Evolutionary conservation across 768 basidiomycete species (phyloP).

Genomic region (Gyrodon lividus): DNA sequence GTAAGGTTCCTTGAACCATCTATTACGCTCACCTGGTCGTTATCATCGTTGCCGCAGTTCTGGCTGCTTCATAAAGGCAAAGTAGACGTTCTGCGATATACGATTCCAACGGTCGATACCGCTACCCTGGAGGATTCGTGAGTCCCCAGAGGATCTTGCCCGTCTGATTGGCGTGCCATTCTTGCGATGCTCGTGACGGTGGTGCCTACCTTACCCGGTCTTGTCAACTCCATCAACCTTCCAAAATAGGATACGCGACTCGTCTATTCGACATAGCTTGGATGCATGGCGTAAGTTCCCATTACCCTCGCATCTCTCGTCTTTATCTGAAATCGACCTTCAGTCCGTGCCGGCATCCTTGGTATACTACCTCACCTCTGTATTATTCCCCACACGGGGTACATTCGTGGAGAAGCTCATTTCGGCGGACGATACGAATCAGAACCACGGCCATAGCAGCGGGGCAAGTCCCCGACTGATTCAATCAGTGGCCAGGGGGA

Average conservation of each 20-base stretch:
- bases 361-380: slow-evolving; percentile 28
- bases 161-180: slow-evolving; percentile 66
- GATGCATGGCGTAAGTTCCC: slow-evolving; percentile 63
- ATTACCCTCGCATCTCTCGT: neutral
- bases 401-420: slow-evolving; percentile 28
- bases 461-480: neutral
- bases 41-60: slow-evolving; percentile 46
- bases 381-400: slow-evolving; percentile 23
- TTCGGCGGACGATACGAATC: slow-evolving; percentile 15
- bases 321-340: neutral
- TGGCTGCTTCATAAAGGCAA: slow-evolving; percentile 73
- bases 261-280: slow-evolving; percentile 72
- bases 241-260: slow-evolving; percentile 56
- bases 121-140: slow-evolving; percentile 72
- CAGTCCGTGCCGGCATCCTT: slow-evolving; percentile 26
- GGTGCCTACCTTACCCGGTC: slow-evolving; percentile 72
- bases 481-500: neutral
- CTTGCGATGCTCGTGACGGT: slow-evolving; percentile 69
- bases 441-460: neutral
- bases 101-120: slow-evolving; percentile 72
- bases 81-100: slow-evolving; percentile 85
- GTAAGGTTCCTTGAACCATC: slow-evolving; percentile 35
- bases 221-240: slow-evolving; percentile 71
- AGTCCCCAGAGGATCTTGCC: slow-evolving; percentile 25
- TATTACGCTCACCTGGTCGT: neutral